Conservation (phyloP, 805 yeast genomes). For the Barnettozyma californica region DNA sequence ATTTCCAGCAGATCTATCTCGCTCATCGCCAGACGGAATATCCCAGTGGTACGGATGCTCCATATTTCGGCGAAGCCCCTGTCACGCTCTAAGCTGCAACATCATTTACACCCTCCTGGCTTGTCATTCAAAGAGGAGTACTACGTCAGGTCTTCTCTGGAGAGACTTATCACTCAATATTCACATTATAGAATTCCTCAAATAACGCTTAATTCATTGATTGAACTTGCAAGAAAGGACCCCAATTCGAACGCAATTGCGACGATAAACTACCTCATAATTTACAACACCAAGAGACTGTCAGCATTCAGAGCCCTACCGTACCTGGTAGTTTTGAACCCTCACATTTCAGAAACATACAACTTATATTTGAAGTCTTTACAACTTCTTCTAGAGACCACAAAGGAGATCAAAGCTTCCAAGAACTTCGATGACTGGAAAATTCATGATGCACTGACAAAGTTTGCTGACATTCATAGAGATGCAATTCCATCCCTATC, state of each 20-base stretch:
- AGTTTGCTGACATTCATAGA: constrained; percentile 69
- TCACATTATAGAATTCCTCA: constrained; percentile 48
- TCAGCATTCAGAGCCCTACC: constrained; percentile 70
- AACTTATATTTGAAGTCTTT: constrained; percentile 68
- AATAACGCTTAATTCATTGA: constrained; percentile 46
- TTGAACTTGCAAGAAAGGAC: constrained; percentile 35
- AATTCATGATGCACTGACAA: constrained; percentile 48
- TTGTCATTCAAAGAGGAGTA: constrained; percentile 45
- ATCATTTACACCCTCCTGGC: constrained; percentile 15
- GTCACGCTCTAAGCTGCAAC: constrained; percentile 18
- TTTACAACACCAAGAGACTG: constrained; percentile 65
- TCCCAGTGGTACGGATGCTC: background rate
- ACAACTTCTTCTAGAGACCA: constrained; percentile 40
- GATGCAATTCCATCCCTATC: constrained; percentile 82
- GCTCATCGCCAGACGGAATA: background rate
- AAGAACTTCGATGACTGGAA: constrained; percentile 34
- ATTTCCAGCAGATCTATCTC: background rate
- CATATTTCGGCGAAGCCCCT: constrained; percentile 3
- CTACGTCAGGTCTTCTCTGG: constrained; percentile 52
- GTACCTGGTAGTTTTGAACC: constrained; percentile 80
- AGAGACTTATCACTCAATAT: constrained; percentile 52
- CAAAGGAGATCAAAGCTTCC: constrained; percentile 35
- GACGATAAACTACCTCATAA: constrained; percentile 51
- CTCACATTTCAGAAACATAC: constrained; percentile 76
- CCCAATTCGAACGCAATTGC: constrained; percentile 36